Base-by-base conservation (phyloP, 352 stramenopile genomes). In the Globisporangium yorkense region DNA sequence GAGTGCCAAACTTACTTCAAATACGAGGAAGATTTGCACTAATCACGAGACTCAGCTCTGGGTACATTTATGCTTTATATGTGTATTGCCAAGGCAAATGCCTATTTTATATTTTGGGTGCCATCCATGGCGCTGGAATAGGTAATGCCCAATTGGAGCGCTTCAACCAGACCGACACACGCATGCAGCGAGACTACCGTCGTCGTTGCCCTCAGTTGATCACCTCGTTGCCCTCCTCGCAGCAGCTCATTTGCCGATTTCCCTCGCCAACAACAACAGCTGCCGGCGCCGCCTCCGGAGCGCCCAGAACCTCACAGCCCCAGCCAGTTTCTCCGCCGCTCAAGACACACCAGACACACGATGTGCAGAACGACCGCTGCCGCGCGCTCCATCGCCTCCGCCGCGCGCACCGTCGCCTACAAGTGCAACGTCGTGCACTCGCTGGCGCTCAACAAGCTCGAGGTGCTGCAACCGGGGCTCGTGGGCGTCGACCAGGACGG, bases 351-450 rank as follows among this genome's bases (percentile, higher is more conserved):
- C 21, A 33, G 29, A 33, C 29, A 3, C 49, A 24, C 16, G n/a
- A 63, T 63, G 58, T 51, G 58, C 44, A 54, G 43, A 48, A 48
- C 56, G 35, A 35, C 51, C 10, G 27, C 57, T 45, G 50, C 29
- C 20, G 24, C 43, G 21, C 50, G 48, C 41, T 57, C 88, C 39
- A 69, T 77, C 31, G 80, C 76, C 40, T 90, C 24, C 12, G n/a
- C 40, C 15, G 20, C 27, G 37, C 65, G 59, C 44, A 65, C 87
- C 39, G 68, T 79, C 41, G 84, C 84, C 45, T 94, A 89, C 76
- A 89, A 85, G 47, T 78, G 68, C 59, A 88, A 84, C 58, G 75
- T 94, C 45, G 67, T 94, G 57, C 84, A 94, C 63, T 89, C 81
- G 5, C 16, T 90, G 15, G 71, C 57, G 27, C 69, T 94, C 13